phyloP scores from a whole-genome alignment of 441 rosid genomes.

The Bruguiera hainesii region DNA sequence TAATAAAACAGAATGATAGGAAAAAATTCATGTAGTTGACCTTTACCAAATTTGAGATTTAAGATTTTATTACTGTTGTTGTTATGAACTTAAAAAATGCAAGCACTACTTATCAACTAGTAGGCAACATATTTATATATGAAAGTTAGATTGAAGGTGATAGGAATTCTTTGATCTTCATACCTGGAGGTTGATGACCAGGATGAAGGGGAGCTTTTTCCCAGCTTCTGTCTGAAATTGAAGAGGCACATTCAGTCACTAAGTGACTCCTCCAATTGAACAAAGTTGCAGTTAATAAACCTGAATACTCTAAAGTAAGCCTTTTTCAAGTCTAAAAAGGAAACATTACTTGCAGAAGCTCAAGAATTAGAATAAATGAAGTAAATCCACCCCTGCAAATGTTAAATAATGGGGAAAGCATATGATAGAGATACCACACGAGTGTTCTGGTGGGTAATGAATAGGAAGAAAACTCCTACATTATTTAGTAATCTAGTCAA shows the following conservation, averaged over 20 bases:
- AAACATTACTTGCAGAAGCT: background rate
- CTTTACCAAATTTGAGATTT: too few relatives aligned
- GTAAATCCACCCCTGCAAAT: background rate
- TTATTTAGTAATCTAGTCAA: too few relatives aligned
- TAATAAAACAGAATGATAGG: too few relatives aligned
- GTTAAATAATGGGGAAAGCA: background rate
- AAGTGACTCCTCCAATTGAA: slow-evolving; percentile 10
- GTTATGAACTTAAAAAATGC: background rate
- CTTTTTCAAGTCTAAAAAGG: slow-evolving; percentile 8
- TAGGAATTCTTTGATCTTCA: slow-evolving; percentile 19
- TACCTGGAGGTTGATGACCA: slow-evolving; percentile 92
- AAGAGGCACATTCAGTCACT: slow-evolving; percentile 17
- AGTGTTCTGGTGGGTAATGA: too few relatives aligned
- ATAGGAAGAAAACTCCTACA: too few relatives aligned
- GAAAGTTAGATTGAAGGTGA: slow-evolving; percentile 1
- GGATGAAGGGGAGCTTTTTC: slow-evolving; percentile 87
- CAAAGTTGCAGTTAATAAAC: background rate
- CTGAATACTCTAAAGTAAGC: background rate
- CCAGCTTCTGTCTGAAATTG: slow-evolving; percentile 78
- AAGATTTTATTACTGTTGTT: too few relatives aligned
- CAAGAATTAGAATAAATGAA: background rate
- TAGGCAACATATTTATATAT: too few relatives aligned
- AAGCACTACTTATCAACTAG: background rate
- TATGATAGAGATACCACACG: too few relatives aligned
- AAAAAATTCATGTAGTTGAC: too few relatives aligned